Evolutionary conservation across 345 rosid genomes (phyloP).

Genomic region (Pistacia vera): DNA sequence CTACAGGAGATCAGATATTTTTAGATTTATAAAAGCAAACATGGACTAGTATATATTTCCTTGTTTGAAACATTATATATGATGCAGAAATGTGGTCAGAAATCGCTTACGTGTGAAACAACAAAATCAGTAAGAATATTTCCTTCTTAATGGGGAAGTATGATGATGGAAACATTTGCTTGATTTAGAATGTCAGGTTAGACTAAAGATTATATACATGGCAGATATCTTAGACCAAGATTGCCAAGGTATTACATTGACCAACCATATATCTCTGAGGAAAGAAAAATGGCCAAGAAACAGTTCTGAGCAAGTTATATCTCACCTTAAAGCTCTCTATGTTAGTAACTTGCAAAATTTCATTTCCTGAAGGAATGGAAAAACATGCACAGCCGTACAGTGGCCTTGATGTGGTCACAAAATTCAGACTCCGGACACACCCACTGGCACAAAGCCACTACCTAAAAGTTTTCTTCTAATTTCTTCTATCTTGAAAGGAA

Average conservation of each 20-base stretch:
- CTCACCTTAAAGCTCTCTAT: not conserved
- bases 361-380: not conserved
- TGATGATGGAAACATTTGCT: not conserved
- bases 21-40: not conserved
- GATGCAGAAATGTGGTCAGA: not conserved
- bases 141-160: not conserved
- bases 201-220: not conserved
- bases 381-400: not conserved
- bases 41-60: not conserved
- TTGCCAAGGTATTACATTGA: not conserved
- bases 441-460: not conserved
- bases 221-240: too few relatives aligned
- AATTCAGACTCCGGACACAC: not conserved
- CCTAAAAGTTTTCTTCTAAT: not conserved
- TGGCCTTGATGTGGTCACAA: not conserved
- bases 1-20: not conserved
- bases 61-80: not conserved
- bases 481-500: not conserved
- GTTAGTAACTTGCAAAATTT: not conserved
- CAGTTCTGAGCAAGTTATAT: not conserved
- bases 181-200: not conserved
- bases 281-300: not conserved
- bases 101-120: not conserved
- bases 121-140: not conserved
- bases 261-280: not conserved